Conservation (phyloP, 2,329 filamentous ascomycete species). For the Lasiodiplodia sp. region DNA sequence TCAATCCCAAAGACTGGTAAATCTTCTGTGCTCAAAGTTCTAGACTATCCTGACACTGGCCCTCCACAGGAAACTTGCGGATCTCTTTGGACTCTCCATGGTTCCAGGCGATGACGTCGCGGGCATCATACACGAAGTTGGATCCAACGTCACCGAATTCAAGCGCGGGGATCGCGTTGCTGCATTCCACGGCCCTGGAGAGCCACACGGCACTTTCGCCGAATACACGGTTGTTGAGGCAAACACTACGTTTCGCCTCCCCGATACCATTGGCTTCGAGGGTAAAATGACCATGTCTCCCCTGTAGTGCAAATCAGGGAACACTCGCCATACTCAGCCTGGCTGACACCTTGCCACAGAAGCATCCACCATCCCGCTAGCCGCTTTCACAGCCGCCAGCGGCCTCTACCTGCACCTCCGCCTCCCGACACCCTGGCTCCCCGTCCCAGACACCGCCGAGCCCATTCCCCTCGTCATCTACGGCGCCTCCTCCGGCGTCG, state of each 20-base stretch:
- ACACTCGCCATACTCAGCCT: too few species aligned
- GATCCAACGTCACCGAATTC: constrained; percentile 64
- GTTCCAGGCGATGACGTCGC: constrained; percentile 65
- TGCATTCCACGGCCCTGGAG: constrained; percentile 62
- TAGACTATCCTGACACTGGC: constrained; percentile 32
- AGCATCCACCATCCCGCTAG: constrained; percentile 55
- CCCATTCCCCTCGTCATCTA: constrained; percentile 48
- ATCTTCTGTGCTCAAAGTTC: background rate
- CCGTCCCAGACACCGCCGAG: constrained; percentile 25
- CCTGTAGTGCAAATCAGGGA: constrained; percentile 26
- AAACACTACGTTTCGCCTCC: constrained; percentile 65
- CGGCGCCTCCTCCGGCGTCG: constrained; percentile 50
- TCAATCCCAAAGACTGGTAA: constrained; percentile 59
- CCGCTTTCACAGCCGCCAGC: constrained; percentile 55
- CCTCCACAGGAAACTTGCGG: constrained; percentile 35
- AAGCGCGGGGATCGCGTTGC: constrained; percentile 64
- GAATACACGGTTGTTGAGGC: constrained; percentile 66
- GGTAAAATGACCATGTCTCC: constrained; percentile 23
- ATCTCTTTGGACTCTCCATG: constrained; percentile 35
- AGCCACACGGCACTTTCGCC: constrained; percentile 62
- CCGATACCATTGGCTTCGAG: constrained; percentile 58
- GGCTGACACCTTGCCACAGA: constrained; percentile 35
- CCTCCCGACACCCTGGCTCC: constrained; percentile 51
- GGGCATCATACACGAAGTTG: constrained; percentile 62
- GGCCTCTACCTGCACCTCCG: constrained; percentile 52